These are phyloP conservation scores for Fomitopsis pulvina DNA, from an alignment of 768 basidiomycete species.

Conservation along the genomic window DNA sequence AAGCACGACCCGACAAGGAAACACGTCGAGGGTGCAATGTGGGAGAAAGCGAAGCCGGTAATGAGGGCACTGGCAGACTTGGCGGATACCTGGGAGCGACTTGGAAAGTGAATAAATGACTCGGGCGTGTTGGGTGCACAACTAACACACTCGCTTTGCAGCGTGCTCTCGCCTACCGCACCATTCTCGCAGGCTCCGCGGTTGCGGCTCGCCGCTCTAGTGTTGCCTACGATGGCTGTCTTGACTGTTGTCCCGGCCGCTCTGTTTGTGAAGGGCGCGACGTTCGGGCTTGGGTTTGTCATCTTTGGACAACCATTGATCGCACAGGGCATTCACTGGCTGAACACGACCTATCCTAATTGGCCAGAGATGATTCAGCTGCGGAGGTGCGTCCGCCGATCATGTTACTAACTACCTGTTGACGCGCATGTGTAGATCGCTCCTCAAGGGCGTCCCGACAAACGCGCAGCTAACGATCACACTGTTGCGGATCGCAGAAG, in stretches of 20 bases:
- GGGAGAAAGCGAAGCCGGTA: slow-evolving; percentile 28
- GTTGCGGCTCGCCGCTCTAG: slow-evolving; percentile 23
- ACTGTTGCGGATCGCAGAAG: slow-evolving; percentile 34
- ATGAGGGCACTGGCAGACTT: slow-evolving; percentile 29
- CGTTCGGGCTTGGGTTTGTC: slow-evolving; percentile 27
- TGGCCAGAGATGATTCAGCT: slow-evolving; percentile 32
- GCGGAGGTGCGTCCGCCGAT: slow-evolving; percentile 31
- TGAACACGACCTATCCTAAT: slow-evolving; percentile 27
- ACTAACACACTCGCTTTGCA: not conserved
- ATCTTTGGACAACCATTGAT: slow-evolving; percentile 38
- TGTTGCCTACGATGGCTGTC: slow-evolving; percentile 24
- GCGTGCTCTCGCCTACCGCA: slow-evolving; percentile 32
- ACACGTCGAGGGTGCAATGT: slow-evolving; percentile 25
- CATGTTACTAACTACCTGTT: no score
- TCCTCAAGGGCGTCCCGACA: slow-evolving; percentile 35
- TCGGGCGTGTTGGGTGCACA: not conserved
- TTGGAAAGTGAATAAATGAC: slow-evolving; percentile 23
- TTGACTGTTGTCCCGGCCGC: slow-evolving; percentile 24
- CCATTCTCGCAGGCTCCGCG: slow-evolving; percentile 28
- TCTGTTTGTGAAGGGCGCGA: slow-evolving; percentile 24
- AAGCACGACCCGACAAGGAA: slow-evolving; percentile 22
- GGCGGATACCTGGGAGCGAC: slow-evolving; percentile 35
- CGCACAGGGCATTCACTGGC: slow-evolving; percentile 18
- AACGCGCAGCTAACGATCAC: slow-evolving; percentile 38
- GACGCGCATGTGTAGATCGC: slow-evolving; percentile 17